These are phyloP conservation scores for Solanum chiquidenum DNA, from an alignment of 257 asterid species.

Conservation along the genomic window DNA sequence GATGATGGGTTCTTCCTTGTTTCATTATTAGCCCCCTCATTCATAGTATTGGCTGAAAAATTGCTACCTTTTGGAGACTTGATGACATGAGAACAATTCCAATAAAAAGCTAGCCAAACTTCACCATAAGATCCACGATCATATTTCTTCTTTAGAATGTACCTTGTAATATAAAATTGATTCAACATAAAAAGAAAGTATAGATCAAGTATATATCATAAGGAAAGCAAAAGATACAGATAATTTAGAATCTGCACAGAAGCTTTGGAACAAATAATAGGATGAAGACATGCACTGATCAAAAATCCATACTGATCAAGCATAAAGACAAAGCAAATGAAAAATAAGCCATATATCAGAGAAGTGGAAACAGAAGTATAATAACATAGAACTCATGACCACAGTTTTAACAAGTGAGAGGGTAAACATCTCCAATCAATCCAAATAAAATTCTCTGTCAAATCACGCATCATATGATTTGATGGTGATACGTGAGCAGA, in stretches of 20 bases:
- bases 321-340: background rate
- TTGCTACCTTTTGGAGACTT: conserved; percentile 25
- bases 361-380: background rate
- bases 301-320: background rate
- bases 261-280: background rate
- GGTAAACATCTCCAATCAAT: background rate
- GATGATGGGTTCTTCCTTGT: conserved; percentile 12
- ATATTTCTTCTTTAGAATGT: conserved; percentile 87
- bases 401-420: background rate
- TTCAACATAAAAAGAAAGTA: background rate
- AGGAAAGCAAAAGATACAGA: background rate
- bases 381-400: background rate
- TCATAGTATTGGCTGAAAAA: conserved; percentile 14
- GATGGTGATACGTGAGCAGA: background rate
- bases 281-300: background rate
- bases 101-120: conserved; percentile 97
- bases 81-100: conserved; percentile 73
- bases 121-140: conserved; percentile 97
- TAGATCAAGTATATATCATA: background rate
- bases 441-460: background rate
- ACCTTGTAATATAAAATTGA: conserved; percentile 24
- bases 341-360: background rate
- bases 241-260: background rate
- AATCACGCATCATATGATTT: background rate
- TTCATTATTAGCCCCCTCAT: conserved; percentile 27